A percentile compares a stretch with the other conserved stretches of the same genome.
Evolutionary conservation across 768 basidiomycete species (phyloP).

Genomic region (Leccinum fibrillosum): DNA sequence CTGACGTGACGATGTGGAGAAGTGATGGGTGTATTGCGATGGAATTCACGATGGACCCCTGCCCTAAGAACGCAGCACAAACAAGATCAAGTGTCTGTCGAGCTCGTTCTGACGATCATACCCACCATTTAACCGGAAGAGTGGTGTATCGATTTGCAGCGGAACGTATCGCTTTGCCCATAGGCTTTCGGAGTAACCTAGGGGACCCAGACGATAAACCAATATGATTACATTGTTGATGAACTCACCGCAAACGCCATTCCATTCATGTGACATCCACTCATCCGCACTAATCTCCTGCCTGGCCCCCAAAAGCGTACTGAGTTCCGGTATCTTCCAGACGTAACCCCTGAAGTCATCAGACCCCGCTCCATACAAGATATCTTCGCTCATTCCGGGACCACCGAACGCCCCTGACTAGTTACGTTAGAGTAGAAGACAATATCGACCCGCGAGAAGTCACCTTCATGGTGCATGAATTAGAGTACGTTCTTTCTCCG

Average conservation of each 20-base stretch:
- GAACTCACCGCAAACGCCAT: conserved; percentile 30
- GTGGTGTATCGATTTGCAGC: conserved; percentile 57
- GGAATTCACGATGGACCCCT: conserved; percentile 76
- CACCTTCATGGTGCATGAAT: conserved; percentile 80
- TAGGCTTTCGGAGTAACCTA: conserved; percentile 47
- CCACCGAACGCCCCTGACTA: conserved; percentile 80
- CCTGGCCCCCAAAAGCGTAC: conserved; percentile 43
- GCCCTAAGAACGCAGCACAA: conserved; percentile 41
- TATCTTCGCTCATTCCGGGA: conserved; percentile 47
- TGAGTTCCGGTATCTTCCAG: conserved; percentile 65
- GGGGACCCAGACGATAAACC: conserved; percentile 2
- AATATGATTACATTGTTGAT: conserved; percentile 7
- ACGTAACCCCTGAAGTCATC: conserved; percentile 80
- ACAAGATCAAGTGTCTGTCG: neutral
- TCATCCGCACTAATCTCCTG: conserved; percentile 41
- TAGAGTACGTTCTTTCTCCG: conserved; percentile 56
- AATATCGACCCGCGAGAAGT: conserved; percentile 1
- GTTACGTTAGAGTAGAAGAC: neutral
- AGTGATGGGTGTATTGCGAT: conserved; percentile 69
- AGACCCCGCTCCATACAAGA: conserved; percentile 71
- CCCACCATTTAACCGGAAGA: conserved; percentile 57
- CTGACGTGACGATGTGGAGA: conserved; percentile 64
- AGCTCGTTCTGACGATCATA: neutral
- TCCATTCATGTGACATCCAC: conserved; percentile 40
- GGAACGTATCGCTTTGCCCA: conserved; percentile 52